phyloP scores from a whole-genome alignment of 164 flowering plant genomes.

The Vitis cinerea region DNA sequence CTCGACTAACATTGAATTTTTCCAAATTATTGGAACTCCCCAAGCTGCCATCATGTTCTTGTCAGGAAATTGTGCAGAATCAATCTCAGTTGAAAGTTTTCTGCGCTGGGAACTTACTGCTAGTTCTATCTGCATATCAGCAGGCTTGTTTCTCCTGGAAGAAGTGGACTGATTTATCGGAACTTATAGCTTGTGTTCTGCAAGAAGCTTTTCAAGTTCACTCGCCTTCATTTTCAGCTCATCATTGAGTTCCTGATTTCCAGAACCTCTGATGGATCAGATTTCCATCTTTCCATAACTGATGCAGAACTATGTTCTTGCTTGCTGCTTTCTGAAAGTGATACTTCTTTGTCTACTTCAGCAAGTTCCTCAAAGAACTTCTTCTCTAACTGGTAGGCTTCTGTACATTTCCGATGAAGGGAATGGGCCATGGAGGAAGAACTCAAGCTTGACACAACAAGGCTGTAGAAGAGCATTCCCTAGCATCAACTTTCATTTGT shows the following conservation, averaged over 20 bases:
- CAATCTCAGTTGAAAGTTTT: slow-evolving; percentile 29
- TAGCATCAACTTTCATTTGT: too few relatives aligned
- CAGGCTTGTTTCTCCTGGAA: slow-evolving; percentile 51
- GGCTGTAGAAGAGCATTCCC: too few relatives aligned
- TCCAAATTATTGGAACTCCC: slow-evolving; percentile 28
- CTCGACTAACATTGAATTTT: slow-evolving; percentile 31
- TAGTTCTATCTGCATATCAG: slow-evolving; percentile 41
- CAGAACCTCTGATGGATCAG: slow-evolving; percentile 11
- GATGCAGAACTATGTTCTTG: too few relatives aligned
- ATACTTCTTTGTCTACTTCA: too few relatives aligned
- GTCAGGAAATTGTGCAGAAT: slow-evolving; percentile 33
- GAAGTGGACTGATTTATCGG: slow-evolving; percentile 72
- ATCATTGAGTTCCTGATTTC: slow-evolving; percentile 83
- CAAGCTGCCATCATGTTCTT: slow-evolving; percentile 25
- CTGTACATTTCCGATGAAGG: too few relatives aligned
- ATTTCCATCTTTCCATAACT: too few relatives aligned
- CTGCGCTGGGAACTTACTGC: slow-evolving; percentile 22
- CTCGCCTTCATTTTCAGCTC: slow-evolving; percentile 89
- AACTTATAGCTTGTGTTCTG: slow-evolving; percentile 84
- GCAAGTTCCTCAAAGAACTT: too few relatives aligned
- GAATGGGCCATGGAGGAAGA: too few relatives aligned
- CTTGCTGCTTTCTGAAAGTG: too few relatives aligned
- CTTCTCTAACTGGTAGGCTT: too few relatives aligned
- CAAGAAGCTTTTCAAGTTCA: slow-evolving; percentile 96
- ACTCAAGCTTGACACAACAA: too few relatives aligned